A percentile compares a stretch with the other conserved stretches of the same genome.
Evolutionary conservation across 2,329 filamentous ascomycete genomes (phyloP).

Genomic region (Trichophyton equinum): DNA sequence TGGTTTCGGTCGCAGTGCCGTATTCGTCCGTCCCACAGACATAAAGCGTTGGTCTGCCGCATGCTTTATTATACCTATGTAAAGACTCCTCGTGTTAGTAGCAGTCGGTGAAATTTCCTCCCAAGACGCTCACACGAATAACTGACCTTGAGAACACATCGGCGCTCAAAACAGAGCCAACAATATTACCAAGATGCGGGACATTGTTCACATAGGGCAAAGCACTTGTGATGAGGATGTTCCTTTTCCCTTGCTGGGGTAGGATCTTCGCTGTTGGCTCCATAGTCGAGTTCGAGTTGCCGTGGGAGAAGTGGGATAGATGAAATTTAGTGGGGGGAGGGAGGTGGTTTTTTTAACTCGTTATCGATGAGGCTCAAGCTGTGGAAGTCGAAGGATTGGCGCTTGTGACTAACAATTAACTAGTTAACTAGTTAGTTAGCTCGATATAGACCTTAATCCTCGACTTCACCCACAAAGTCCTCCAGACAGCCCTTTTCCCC

Average conservation of each 20-base stretch:
- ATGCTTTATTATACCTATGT: conserved; percentile 15
- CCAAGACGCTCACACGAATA: not conserved
- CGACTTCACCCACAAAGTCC: not conserved
- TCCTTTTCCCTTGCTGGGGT: conserved; percentile 54
- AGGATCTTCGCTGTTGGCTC: conserved; percentile 13
- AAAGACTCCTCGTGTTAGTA: not conserved
- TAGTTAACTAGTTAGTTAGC: not conserved
- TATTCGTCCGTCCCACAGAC: conserved; percentile 76
- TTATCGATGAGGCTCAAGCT: not conserved
- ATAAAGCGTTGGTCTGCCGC: conserved; percentile 14
- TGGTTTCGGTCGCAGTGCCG: conserved; percentile 90
- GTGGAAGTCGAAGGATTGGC: not conserved
- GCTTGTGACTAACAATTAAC: not conserved
- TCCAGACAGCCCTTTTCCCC: not conserved
- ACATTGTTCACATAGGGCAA: conserved; percentile 72
- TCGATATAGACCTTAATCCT: no score
- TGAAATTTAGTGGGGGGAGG: conserved; percentile 4
- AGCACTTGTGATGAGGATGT: conserved; percentile 84
- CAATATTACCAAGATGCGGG: conserved; percentile 78
- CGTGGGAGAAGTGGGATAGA: conserved; percentile 4
- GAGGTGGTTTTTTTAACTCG: not conserved
- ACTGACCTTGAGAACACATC: conserved; percentile 56
- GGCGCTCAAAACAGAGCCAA: conserved; percentile 75
- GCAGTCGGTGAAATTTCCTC: not conserved
- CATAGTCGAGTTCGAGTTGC: conserved; percentile 7